Conservation (phyloP, 192 early-diverging fungal genomes). For the Lobosporangium transversale region DNA sequence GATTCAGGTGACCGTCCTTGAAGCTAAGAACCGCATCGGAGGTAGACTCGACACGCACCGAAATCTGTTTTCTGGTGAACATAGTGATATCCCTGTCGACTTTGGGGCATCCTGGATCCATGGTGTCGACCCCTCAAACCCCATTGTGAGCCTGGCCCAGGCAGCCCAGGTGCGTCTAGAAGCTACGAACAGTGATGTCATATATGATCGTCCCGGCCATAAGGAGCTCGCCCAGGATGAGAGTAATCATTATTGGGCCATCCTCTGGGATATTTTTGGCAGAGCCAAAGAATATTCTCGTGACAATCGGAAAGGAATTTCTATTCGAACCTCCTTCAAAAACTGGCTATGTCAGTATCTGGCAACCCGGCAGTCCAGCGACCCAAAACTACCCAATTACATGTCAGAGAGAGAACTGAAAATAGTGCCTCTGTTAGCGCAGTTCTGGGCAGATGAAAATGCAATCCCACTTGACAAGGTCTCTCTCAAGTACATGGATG, state of each 20-base stretch:
- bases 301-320: conserved; percentile 28
- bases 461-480: conserved; percentile 41
- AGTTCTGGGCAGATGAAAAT: conserved; percentile 50
- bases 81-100: conserved; percentile 42
- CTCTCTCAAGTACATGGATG: conserved; percentile 55
- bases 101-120: conserved; percentile 57
- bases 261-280: conserved; percentile 44
- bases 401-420: conserved; percentile 32
- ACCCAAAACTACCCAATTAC: conserved; percentile 23
- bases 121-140: conserved; percentile 48
- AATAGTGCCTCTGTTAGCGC: conserved; percentile 26
- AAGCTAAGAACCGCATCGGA: conserved; percentile 47
- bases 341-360: conserved; percentile 33
- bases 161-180: conserved; percentile 23
- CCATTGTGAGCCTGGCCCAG: conserved; percentile 37
- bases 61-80: conserved; percentile 23
- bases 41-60: conserved; percentile 47
- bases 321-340: conserved; percentile 29
- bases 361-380: conserved; percentile 20
- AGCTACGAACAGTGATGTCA: conserved; percentile 41
- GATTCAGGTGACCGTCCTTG: conserved; percentile 49
- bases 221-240: conserved; percentile 16
- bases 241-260: conserved; percentile 50
- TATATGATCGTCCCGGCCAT: conserved; percentile 26
- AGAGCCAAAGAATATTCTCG: conserved; percentile 26